Conservation (phyloP, 768 basidiomycete genomes). For the Lactifluus subvellereus region DNA sequence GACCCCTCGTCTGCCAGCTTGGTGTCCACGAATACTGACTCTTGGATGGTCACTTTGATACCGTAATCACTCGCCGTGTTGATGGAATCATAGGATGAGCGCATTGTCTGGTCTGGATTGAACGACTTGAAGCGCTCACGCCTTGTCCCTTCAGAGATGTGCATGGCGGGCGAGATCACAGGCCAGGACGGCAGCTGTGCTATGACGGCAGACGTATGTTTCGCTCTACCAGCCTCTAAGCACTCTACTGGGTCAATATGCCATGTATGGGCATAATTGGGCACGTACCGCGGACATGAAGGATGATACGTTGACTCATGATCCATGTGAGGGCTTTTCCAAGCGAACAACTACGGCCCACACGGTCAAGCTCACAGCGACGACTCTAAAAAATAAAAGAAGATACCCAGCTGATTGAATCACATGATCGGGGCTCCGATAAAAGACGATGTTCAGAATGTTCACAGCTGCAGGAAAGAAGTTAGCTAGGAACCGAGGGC, state of each 20-base stretch:
- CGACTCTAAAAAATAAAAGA: neutral
- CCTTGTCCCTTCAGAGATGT: neutral
- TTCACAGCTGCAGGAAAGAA: conserved; percentile 24
- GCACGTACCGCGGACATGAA: conserved; percentile 32
- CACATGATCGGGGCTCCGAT: conserved; percentile 20
- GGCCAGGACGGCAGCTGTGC: neutral
- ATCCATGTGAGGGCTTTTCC: conserved; percentile 35
- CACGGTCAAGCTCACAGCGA: neutral
- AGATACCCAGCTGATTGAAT: conserved; percentile 25
- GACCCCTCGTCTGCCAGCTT: too few relatives aligned
- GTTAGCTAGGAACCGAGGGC: neutral
- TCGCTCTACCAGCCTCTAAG: conserved; percentile 25
- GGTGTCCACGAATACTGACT: too few relatives aligned
- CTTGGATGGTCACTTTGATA: too few relatives aligned
- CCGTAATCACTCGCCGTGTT: too few relatives aligned
- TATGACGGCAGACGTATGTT: neutral
- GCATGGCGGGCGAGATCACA: neutral
- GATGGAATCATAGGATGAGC: too few relatives aligned
- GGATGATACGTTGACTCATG: conserved; percentile 35
- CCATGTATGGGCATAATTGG: neutral
- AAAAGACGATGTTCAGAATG: conserved; percentile 29
- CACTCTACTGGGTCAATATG: neutral
- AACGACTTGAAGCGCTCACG: too few relatives aligned
- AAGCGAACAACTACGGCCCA: conserved; percentile 28
- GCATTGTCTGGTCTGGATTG: too few relatives aligned